phyloP scores from a whole-genome alignment of 2,329 filamentous ascomycete species.

The Exophiala calicioides region DNA sequence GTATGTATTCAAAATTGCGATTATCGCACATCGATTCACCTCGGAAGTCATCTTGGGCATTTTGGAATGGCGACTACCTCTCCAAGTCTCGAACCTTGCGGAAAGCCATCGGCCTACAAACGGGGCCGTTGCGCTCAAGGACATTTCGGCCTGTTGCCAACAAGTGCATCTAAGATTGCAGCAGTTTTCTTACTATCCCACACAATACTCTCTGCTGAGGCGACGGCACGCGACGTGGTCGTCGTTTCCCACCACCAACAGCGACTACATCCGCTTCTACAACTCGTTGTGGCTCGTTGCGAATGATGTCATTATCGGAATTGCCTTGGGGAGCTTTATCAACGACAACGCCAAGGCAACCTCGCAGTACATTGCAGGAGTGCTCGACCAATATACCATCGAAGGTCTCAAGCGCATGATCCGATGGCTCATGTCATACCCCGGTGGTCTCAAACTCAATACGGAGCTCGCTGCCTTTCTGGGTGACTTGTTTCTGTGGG shows the following conservation, averaged over 20 bases:
- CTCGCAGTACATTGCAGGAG: constrained; percentile 72
- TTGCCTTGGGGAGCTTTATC: constrained; percentile 93
- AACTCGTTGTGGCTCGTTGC: constrained; percentile 98
- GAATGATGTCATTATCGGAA: constrained; percentile 98
- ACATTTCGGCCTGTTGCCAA: constrained; percentile 93
- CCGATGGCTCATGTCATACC: constrained; percentile 93
- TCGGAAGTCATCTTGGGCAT: constrained; percentile 77
- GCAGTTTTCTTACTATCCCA: constrained; percentile 98
- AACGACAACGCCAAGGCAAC: constrained; percentile 91
- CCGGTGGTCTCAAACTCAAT: constrained; percentile 92
- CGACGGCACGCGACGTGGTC: constrained; percentile 90
- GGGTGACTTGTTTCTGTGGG: constrained; percentile 94
- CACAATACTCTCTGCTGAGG: constrained; percentile 91
- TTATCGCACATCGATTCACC: constrained; percentile 76
- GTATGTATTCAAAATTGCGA: constrained; percentile 69
- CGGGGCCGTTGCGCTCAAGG: constrained; percentile 82
- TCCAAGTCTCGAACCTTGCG: constrained; percentile 22
- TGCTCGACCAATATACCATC: constrained; percentile 81
- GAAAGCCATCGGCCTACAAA: constrained; percentile 51
- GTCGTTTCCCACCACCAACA: constrained; percentile 90
- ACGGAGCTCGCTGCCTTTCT: constrained; percentile 90
- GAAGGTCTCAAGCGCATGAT: constrained; percentile 86
- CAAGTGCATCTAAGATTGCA: constrained; percentile 96
- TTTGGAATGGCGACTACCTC: constrained; percentile 71
- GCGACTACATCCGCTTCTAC: constrained; percentile 98